Evolutionary conservation across 768 basidiomycete species (phyloP).

Genomic region (Amanita exitialis): DNA sequence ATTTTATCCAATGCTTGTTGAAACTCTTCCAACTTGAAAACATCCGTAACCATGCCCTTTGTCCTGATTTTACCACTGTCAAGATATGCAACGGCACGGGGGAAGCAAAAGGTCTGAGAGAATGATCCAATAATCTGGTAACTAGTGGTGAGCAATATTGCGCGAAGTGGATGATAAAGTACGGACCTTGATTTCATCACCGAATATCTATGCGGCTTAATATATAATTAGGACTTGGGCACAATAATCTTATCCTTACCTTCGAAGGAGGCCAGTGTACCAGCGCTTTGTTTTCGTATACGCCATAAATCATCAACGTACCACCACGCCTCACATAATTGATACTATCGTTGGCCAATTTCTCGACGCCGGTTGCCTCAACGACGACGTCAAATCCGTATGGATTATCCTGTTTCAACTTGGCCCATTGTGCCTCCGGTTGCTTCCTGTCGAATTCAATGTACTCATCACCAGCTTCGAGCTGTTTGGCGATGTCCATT

Average conservation of each 20-base stretch:
- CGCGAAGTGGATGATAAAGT: background rate
- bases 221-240: background rate
- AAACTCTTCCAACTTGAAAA: slow-evolving; percentile 60
- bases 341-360: slow-evolving; percentile 80
- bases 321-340: slow-evolving; percentile 83
- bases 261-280: slow-evolving; percentile 84
- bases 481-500: slow-evolving; percentile 74
- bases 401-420: slow-evolving; percentile 72
- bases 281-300: slow-evolving; percentile 77
- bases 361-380: slow-evolving; percentile 65
- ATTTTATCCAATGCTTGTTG: slow-evolving; percentile 67
- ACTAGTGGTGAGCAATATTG: background rate
- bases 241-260: slow-evolving; percentile 34
- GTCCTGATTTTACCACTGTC: slow-evolving; percentile 78
- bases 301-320: slow-evolving; percentile 83
- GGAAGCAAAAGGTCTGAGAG: slow-evolving; percentile 85
- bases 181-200: slow-evolving; percentile 38
- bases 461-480: slow-evolving; percentile 78
- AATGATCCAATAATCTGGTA: slow-evolving; percentile 84
- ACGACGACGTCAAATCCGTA: slow-evolving; percentile 86
- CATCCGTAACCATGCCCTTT: slow-evolving; percentile 67
- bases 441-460: slow-evolving; percentile 72
- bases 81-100: slow-evolving; percentile 81
- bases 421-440: slow-evolving; percentile 70
- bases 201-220: slow-evolving; percentile 46